Evolutionary conservation across 2,329 filamentous ascomycete species (phyloP), one percentile per base, ranked within the genome.

Genomic region (Xylaria sp.): DNA sequence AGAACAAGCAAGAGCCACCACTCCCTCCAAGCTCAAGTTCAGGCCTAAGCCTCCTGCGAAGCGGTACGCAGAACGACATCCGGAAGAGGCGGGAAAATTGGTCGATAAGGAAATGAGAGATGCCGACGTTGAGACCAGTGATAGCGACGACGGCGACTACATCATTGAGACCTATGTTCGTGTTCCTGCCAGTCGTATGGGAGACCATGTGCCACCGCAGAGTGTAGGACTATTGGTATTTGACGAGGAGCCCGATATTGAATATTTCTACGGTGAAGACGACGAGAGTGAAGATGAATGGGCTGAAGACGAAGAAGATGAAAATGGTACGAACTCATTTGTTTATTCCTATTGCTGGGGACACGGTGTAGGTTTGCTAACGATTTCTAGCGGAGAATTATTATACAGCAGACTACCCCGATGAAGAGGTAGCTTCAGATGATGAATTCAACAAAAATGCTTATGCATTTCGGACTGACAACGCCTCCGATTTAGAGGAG

Each of bases 391-490:
- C 92, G 44, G 92, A 94, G 77, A 91, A 93, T 75, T 90, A 93
- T 79, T 94, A 94, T 76, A 89, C 90, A 3, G 90, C 91, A 63
- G 92, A 94, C 78, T 94, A 94, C 74, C 92, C 92, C 0, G 92
- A 94, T 70, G 92, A 94, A 63, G 92, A 94, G 77, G 86, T 94
- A 15, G 90, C 89, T 54, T 90, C 89, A 18, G 91, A 94, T 74
- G 90, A 92, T 72, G 89, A 91, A 78, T 88, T 85, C 70, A 87
- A 84, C 52, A 82, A 83, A 10, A 85, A 88, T 64, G 78, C 87
- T 1, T 90, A 90, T 76, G 79, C 82, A 41, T 90, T 86, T 75
- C 83, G 84, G 52, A 87, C 82, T 23, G 80, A 79, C 28, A 86
- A 88, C 62, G 85, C 85, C 9, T 88, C 87, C 2, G 86, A 88